These are phyloP conservation scores for Saccharomycopsis amapae DNA, from an alignment of 805 yeast species.

Conservation along the genomic window DNA sequence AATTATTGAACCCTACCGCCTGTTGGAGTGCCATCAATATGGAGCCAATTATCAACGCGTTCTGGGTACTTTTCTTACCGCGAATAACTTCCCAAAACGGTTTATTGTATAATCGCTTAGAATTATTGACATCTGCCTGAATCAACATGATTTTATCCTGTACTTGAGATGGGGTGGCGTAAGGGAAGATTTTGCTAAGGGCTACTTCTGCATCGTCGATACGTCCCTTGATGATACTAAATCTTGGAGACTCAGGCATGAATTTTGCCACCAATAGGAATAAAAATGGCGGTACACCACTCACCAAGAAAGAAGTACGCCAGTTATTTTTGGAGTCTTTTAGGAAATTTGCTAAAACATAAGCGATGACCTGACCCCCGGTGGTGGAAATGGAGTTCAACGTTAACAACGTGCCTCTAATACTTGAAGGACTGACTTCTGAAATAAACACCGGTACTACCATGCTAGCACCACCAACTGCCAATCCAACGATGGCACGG, in stretches of 20 bases:
- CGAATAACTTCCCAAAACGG: constrained; percentile 20
- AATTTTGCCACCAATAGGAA: constrained; percentile 32
- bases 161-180: constrained; percentile 37
- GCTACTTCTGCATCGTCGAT: constrained; percentile 35
- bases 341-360: constrained; percentile 32
- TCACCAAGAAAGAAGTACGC: constrained; percentile 34
- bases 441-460: constrained; percentile 54
- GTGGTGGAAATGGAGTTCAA: constrained; percentile 40
- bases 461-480: constrained; percentile 67
- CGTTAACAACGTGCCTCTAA: constrained; percentile 34
- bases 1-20: constrained; percentile 54
- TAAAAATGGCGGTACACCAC: constrained; percentile 37
- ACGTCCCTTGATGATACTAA: constrained; percentile 31
- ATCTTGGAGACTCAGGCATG: constrained; percentile 49
- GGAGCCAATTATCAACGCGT: constrained; percentile 41
- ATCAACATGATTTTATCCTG: constrained; percentile 40
- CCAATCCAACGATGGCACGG: constrained; percentile 59
- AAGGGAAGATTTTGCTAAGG: constrained; percentile 38
- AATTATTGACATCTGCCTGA: constrained; percentile 35
- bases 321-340: constrained; percentile 28
- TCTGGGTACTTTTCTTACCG: constrained; percentile 26
- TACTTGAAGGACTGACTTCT: constrained; percentile 40
- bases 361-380: constrained; percentile 43
- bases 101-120: constrained; percentile 33
- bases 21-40: constrained; percentile 52